Evolutionary conservation across 2,329 filamentous ascomycete genomes (phyloP).

Genomic region (Alternaria panax): DNA sequence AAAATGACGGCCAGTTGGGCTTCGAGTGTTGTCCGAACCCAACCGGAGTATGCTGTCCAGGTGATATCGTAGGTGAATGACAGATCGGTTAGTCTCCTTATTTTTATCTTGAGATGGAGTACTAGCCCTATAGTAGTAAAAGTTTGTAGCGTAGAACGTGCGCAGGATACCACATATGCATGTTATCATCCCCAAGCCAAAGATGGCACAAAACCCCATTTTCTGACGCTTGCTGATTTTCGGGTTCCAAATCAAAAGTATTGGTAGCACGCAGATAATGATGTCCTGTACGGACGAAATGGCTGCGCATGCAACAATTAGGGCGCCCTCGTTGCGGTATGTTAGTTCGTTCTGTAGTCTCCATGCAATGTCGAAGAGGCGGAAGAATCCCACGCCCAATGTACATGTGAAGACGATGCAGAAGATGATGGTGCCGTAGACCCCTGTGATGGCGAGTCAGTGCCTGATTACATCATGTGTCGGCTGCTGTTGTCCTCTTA

Average conservation of each 20-base stretch:
- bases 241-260: slow-evolving; percentile 56
- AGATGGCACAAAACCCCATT: slow-evolving; percentile 54
- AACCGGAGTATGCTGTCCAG: slow-evolving; percentile 50
- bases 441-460: slow-evolving; percentile 10
- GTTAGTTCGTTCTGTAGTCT: slow-evolving; percentile 37
- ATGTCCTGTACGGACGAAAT: slow-evolving; percentile 52
- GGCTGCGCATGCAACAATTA: slow-evolving; percentile 50
- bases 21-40: slow-evolving; percentile 53
- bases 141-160: slow-evolving; percentile 46
- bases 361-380: slow-evolving; percentile 47
- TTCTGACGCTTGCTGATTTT: slow-evolving; percentile 54
- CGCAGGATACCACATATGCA: slow-evolving; percentile 49
- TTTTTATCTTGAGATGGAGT: no score
- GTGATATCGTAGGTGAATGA: slow-evolving; percentile 50
- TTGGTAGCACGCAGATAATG: slow-evolving; percentile 52
- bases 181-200: slow-evolving; percentile 53
- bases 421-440: slow-evolving; percentile 49
- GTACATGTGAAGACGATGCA: slow-evolving; percentile 50
- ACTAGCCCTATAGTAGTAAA: slow-evolving; percentile 36
- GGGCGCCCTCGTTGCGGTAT: slow-evolving; percentile 50
- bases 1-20: slow-evolving; percentile 52
- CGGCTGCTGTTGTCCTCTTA: neutral
- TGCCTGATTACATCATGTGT: neutral
- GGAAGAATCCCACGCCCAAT: slow-evolving; percentile 53
- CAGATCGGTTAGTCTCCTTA: neutral